A percentile compares a stretch with the other conserved stretches of the same genome.
Evolutionary conservation across 2,329 filamentous ascomycete genomes (phyloP).

Genomic region (Claviceps monticola): DNA sequence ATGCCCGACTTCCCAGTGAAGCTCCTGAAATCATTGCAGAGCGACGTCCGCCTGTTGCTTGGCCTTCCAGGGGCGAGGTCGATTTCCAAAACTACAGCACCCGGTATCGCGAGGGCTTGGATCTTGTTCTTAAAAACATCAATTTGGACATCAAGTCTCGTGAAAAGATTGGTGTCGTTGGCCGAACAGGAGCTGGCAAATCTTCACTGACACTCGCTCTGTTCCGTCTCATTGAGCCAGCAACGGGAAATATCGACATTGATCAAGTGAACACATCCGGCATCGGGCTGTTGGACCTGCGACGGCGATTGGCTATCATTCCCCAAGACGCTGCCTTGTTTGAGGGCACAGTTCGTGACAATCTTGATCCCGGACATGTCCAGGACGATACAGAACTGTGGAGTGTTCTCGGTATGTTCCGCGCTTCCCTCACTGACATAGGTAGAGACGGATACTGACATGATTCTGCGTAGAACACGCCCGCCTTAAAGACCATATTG

Average conservation of each 20-base stretch:
- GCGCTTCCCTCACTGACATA: neutral
- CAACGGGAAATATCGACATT: constrained; percentile 71
- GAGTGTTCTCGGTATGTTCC: constrained; percentile 63
- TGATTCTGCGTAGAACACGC: constrained; percentile 57
- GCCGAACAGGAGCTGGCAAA: constrained; percentile 90
- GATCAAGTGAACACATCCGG: constrained; percentile 79
- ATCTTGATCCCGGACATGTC: constrained; percentile 85
- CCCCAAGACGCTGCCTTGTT: constrained; percentile 96
- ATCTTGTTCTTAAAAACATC: constrained; percentile 87
- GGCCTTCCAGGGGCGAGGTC: constrained; percentile 81
- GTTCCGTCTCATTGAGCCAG: constrained; percentile 90
- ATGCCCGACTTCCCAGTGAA: constrained; percentile 80
- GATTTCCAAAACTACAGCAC: constrained; percentile 91
- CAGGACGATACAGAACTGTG: constrained; percentile 96
- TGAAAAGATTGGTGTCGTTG: constrained; percentile 96
- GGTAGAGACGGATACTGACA: neutral
- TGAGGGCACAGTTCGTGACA: constrained; percentile 84
- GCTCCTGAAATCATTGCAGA: constrained; percentile 87
- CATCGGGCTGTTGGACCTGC: constrained; percentile 80
- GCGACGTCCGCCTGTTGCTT: constrained; percentile 73
- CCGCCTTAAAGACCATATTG: constrained; percentile 78
- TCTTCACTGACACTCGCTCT: constrained; percentile 83
- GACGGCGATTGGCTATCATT: constrained; percentile 85
- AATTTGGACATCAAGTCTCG: constrained; percentile 85
- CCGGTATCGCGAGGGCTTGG: constrained; percentile 76